Percentiles rank a stretch among this genome's conserved stretches.
Evolutionary conservation across 768 basidiomycete genomes (phyloP).

Genomic region (Russula brevipes): DNA sequence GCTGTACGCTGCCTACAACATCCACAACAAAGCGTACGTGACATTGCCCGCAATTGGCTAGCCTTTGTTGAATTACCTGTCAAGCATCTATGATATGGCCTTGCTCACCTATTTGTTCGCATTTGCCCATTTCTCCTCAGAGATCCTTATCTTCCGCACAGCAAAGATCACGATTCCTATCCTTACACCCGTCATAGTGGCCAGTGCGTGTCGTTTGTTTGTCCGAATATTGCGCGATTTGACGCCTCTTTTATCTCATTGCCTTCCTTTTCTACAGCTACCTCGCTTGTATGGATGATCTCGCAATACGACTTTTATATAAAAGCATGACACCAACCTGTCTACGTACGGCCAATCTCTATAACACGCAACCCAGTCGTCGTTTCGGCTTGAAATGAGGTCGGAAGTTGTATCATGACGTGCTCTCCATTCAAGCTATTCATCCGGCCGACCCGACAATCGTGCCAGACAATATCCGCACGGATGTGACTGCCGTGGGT

Average conservation of each 20-base stretch:
- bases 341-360: not conserved
- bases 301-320: conserved; percentile 79
- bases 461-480: not conserved
- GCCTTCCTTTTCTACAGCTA: conserved; percentile 39
- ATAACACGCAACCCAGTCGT: not conserved
- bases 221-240: conserved; percentile 1
- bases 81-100: conserved; percentile 87
- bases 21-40: conserved; percentile 72
- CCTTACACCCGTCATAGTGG: conserved; percentile 74
- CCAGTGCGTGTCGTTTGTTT: conserved; percentile 56
- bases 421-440: not conserved
- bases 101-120: conserved; percentile 86
- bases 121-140: conserved; percentile 83
- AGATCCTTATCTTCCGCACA: conserved; percentile 77
- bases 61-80: conserved; percentile 9
- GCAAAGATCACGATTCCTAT: conserved; percentile 56
- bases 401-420: not conserved
- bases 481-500: not conserved
- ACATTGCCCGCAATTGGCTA: not conserved
- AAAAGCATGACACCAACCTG: conserved; percentile 25
- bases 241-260: conserved; percentile 1
- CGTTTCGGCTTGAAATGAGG: not conserved
- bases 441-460: not conserved
- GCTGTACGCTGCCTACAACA: conserved; percentile 84
- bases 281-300: conserved; percentile 81